Conservation (phyloP, 305 asterid genomes). For the Solanum aculeatissimum region DNA sequence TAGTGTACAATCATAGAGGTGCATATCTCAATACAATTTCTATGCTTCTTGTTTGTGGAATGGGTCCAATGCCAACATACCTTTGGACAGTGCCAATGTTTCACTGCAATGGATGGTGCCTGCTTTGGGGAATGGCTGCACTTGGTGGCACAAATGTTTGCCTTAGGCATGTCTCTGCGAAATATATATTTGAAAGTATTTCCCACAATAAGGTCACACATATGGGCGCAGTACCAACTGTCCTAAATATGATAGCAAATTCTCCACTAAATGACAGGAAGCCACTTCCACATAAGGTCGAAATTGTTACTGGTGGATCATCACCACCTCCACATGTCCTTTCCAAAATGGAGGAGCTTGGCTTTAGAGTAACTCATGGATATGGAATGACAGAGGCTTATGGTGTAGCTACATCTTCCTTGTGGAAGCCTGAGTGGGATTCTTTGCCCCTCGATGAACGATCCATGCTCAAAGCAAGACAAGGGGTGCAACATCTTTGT, state of each 20-base stretch:
- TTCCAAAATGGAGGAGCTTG: background rate
- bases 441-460: slow-evolving; percentile 32
- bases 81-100: slow-evolving; percentile 9
- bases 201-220: background rate
- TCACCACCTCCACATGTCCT: background rate
- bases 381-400: slow-evolving; percentile 7
- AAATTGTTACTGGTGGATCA: background rate
- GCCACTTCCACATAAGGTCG: background rate
- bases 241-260: background rate
- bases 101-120: slow-evolving; percentile 11
- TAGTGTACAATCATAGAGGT: slow-evolving; percentile 2
- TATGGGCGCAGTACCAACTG: background rate
- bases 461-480: slow-evolving; percentile 43
- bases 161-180: background rate
- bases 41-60: background rate
- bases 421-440: slow-evolving; percentile 82
- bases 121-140: slow-evolving; percentile 6
- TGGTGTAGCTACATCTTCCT: slow-evolving; percentile 43
- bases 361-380: background rate
- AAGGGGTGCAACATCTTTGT: slow-evolving; percentile 53
- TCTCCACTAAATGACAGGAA: background rate
- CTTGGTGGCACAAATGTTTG: slow-evolving; percentile 13
- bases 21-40: background rate
- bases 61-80: slow-evolving; percentile 7
- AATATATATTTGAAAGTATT: background rate